Evolutionary conservation across 2,329 filamentous ascomycete genomes (phyloP).

Genomic region (Emergomyces africanus): DNA sequence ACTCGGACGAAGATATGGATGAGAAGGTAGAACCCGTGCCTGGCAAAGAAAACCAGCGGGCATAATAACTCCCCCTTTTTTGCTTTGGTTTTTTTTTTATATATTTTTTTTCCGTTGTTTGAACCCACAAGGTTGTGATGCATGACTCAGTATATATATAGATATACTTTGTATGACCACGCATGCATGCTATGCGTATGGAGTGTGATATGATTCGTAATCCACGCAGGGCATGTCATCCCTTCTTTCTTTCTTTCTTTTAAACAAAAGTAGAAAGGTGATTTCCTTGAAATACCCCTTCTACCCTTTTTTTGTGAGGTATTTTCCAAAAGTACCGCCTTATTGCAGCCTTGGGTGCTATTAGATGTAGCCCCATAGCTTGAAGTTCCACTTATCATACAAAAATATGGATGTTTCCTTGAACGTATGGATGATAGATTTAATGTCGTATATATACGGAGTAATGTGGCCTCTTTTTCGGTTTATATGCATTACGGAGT

Average conservation of each 20-base stretch:
- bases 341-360: background rate
- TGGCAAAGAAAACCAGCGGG: background rate
- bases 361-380: too few species aligned
- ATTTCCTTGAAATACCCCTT: background rate
- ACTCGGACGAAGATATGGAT: slow-evolving; percentile 4
- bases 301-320: background rate
- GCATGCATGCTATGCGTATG: background rate
- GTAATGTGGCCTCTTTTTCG: too few species aligned
- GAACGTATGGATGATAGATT: too few species aligned
- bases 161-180: background rate
- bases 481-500: too few species aligned
- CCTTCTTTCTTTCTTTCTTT: background rate
- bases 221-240: background rate
- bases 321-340: background rate
- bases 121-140: background rate
- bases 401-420: too few species aligned
- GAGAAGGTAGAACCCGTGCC: background rate
- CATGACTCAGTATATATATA: background rate
- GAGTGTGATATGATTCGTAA: background rate
- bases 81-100: too few species aligned
- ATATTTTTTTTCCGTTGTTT: background rate
- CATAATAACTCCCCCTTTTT: background rate
- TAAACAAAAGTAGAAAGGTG: background rate
- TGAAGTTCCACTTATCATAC: too few species aligned
- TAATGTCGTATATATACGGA: too few species aligned